A percentile compares a stretch with the other conserved stretches of the same genome.
Evolutionary conservation across 768 basidiomycete genomes (phyloP).

Genomic region (Collybiopsis confluens): DNA sequence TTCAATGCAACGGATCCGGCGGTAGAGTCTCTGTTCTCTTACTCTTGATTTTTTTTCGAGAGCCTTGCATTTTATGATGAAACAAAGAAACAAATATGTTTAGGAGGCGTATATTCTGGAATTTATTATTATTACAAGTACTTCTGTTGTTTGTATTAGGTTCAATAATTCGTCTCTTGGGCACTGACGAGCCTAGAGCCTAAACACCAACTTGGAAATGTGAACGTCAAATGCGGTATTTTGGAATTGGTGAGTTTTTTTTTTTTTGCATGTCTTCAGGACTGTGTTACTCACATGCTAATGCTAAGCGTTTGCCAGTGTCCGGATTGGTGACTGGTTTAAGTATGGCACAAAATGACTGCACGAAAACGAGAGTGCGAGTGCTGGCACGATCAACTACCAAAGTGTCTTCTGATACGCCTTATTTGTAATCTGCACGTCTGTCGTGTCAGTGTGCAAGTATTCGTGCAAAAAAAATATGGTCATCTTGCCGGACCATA

Average conservation of each 20-base stretch:
- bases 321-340: slow-evolving; percentile 14
- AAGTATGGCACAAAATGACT: slow-evolving; percentile 18
- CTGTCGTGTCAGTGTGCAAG: slow-evolving; percentile 10
- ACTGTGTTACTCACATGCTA: slow-evolving; percentile 34
- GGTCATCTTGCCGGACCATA: slow-evolving; percentile 21
- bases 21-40: background rate
- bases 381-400: slow-evolving; percentile 26
- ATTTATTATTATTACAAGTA: too few species aligned
- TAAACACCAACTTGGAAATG: slow-evolving; percentile 32
- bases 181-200: slow-evolving; percentile 43
- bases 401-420: slow-evolving; percentile 26
- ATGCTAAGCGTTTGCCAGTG: slow-evolving; percentile 30
- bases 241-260: slow-evolving; percentile 12
- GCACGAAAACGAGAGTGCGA: slow-evolving; percentile 31
- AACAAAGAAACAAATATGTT: too few species aligned
- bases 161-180: slow-evolving; percentile 40
- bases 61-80: too few species aligned
- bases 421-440: slow-evolving; percentile 12
- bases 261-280: slow-evolving; percentile 6
- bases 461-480: slow-evolving; percentile 19
- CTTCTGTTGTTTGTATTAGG: too few species aligned
- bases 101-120: too few species aligned
- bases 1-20: slow-evolving; percentile 1
- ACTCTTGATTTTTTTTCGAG: too few species aligned
- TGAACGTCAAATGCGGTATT: slow-evolving; percentile 54